Conservation (phyloP, 257 asterid species). For the Fraxinus excelsior region DNA sequence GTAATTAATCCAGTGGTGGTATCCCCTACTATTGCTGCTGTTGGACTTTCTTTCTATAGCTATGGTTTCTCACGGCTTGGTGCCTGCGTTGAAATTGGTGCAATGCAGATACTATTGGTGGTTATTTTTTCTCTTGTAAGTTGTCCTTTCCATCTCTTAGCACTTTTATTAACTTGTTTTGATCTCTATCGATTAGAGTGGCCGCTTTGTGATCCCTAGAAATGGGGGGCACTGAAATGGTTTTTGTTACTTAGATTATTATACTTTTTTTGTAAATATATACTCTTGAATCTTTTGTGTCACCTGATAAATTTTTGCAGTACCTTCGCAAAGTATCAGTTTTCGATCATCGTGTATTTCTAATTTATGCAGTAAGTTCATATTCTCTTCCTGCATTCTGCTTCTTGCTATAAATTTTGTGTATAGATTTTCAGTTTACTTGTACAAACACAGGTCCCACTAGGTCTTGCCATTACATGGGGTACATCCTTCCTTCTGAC, state of each 20-base stretch:
- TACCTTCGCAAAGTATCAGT: conserved; percentile 91
- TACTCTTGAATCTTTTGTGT: conserved; percentile 13
- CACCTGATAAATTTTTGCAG: conserved; percentile 53
- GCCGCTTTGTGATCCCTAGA: not conserved
- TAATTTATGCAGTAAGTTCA: conserved; percentile 75
- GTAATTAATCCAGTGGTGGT: conserved; percentile 96
- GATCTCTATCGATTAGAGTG: not conserved
- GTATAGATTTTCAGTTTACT: conserved; percentile 8
- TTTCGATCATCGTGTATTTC: conserved; percentile 90
- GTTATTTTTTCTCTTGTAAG: conserved; percentile 89
- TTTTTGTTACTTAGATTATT: not conserved
- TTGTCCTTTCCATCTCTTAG: conserved; percentile 14
- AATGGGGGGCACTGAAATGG: conserved; percentile 1
- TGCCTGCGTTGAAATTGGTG: conserved; percentile 91
- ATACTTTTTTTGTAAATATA: not conserved
- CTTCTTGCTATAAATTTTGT: not conserved
- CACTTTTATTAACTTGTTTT: conserved; percentile 4
- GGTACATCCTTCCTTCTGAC: conserved; percentile 79
- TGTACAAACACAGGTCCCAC: conserved; percentile 65
- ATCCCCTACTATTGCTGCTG: conserved; percentile 93
- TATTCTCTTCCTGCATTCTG: not conserved
- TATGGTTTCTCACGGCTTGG: conserved; percentile 95
- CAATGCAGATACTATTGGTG: conserved; percentile 76
- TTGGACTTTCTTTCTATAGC: conserved; percentile 96
- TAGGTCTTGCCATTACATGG: conserved; percentile 86